phyloP scores from a whole-genome alignment of 768 basidiomycete species.

The Candolleomyces efflorescens region DNA sequence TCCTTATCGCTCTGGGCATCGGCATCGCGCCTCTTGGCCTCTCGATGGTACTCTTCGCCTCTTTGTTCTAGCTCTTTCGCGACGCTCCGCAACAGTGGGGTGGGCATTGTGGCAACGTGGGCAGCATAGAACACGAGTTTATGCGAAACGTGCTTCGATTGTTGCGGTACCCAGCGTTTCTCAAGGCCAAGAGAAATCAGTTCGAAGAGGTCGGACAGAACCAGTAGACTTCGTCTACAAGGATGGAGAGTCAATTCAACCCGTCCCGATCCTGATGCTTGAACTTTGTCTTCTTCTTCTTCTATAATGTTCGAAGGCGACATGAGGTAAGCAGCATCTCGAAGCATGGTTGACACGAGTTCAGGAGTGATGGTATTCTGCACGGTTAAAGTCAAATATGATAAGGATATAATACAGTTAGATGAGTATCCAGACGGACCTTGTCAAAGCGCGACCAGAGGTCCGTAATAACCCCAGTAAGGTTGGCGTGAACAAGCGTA shows the following conservation, averaged over 20 bases:
- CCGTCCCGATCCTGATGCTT: constrained; percentile 8
- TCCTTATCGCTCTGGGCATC: not conserved
- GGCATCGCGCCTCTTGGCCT: not conserved
- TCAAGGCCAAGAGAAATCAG: constrained; percentile 29
- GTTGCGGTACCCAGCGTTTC: not conserved
- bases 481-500: constrained; percentile 42
- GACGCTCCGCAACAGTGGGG: constrained; percentile 33
- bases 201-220: constrained; percentile 50
- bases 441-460: constrained; percentile 60
- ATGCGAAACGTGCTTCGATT: constrained; percentile 39
- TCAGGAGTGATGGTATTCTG: constrained; percentile 35
- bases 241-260: constrained; percentile 30
- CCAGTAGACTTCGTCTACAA: constrained; percentile 36
- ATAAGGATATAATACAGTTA: too few relatives aligned
- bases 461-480: constrained; percentile 53
- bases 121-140: constrained; percentile 73
- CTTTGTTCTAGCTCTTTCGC: constrained; percentile 31
- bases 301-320: constrained; percentile 39
- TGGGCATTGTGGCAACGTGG: constrained; percentile 48
- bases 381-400: not conserved
- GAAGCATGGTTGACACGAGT: constrained; percentile 49
- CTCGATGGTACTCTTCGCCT: not conserved
- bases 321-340: constrained; percentile 52
- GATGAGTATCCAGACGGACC: constrained; percentile 30
- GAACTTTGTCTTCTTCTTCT: not conserved